Evolutionary conservation across 169 alveolate genomes (phyloP), one percentile per base, ranked within the genome.

Genomic region (Plasmodium gonderi): DNA sequence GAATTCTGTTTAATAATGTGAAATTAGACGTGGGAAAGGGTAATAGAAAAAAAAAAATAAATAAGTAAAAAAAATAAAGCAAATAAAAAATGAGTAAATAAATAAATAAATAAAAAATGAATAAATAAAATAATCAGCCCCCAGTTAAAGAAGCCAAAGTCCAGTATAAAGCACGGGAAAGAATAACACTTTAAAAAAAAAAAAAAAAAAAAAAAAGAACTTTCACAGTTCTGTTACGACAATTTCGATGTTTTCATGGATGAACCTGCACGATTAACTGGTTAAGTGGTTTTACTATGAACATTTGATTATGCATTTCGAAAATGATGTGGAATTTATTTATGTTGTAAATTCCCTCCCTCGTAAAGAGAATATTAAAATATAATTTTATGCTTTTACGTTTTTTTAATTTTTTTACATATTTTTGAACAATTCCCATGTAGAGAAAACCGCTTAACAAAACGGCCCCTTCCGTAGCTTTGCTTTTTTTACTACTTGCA

Each of bases 311-410:
- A 26, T 83, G 31, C 33, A 68, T 7, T 29, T 83, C 42, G 64
- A 83, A 83, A 36, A 69, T 51, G 17, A 83, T 51, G 31, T 69
- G 83, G 40, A 83, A 83, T 83, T 72, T 83, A 72, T 83, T 83
- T 69, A 83, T 83, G 65, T 83, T 83, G 65, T 83, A 83, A 60
- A 83, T 38, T 26, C 92, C 92, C 64, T 83, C 83, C 64, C 77
- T 36, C 7, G 82, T 83, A 42, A 83, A 83, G 23, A 83, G 81
- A 1, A 83, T 40, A 49, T 83, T 83, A 83, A 83, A 83, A 72
- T 69, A 72, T 83, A 83, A 3, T 42, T 83, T 83, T 83, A 60
- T 83, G 47, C 64, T 47, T 49, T 69, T n/a, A 38, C 77, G 64
- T 12, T 83, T 83, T 72, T 83, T 83, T 54, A 83, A 45, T 72